A percentile compares a stretch with the other conserved stretches of the same genome.
Evolutionary conservation across 1,139 yeast genomes (phyloP).

Genomic region (Saccharomycopsis phalli): DNA sequence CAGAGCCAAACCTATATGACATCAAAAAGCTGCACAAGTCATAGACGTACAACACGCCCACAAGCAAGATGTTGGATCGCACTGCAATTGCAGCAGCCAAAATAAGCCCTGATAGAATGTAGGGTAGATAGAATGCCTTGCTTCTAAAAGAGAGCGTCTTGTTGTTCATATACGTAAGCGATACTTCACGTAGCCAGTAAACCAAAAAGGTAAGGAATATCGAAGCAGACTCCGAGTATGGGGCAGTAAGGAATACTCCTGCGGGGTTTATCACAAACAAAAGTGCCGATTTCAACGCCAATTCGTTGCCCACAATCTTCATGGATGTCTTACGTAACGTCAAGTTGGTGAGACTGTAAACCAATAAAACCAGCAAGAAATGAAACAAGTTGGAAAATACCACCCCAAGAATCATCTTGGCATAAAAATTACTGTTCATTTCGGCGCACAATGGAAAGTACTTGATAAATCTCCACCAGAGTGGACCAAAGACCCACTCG

Average conservation of each 20-base stretch:
- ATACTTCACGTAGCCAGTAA: slow-evolving; percentile 40
- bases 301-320: slow-evolving; percentile 21
- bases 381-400: slow-evolving; percentile 46
- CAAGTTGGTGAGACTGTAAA: slow-evolving; percentile 31
- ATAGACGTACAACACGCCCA: slow-evolving; percentile 58
- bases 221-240: slow-evolving; percentile 72
- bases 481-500: slow-evolving; percentile 80
- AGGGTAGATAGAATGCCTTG: slow-evolving; percentile 22
- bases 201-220: slow-evolving; percentile 59
- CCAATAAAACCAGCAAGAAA: slow-evolving; percentile 37
- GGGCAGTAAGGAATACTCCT: slow-evolving; percentile 66
- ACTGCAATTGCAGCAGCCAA: slow-evolving; percentile 53
- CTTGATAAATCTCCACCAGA: slow-evolving; percentile 56
- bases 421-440: slow-evolving; percentile 31
- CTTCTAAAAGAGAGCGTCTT: neutral
- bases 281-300: slow-evolving; percentile 35
- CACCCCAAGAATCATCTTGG: slow-evolving; percentile 36
- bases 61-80: slow-evolving; percentile 66
- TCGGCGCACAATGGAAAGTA: slow-evolving; percentile 14
- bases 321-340: slow-evolving; percentile 11
- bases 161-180: slow-evolving; percentile 23
- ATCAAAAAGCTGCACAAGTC: slow-evolving; percentile 37
- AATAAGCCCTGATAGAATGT: slow-evolving; percentile 47
- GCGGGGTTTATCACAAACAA: slow-evolving; percentile 63
- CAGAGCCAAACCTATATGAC: slow-evolving; percentile 13